Percentiles rank a stretch among this genome's conserved stretches.
Conservation (phyloP, 257 asterid genomes). For the Solanum microdontum region DNA sequence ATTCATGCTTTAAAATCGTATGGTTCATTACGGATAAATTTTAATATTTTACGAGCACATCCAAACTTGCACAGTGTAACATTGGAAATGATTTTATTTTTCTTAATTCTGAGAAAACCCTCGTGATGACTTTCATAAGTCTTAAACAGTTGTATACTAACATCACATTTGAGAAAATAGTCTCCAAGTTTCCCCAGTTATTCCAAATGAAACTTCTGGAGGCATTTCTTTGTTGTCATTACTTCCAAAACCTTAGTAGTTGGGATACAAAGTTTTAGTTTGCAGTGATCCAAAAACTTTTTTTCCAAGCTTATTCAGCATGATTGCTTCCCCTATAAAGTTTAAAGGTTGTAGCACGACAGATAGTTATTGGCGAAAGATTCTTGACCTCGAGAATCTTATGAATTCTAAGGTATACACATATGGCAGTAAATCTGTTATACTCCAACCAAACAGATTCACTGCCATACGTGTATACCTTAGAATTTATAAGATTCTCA, state of each 20-base stretch:
- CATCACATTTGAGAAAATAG: constrained; percentile 69
- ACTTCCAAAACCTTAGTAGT: constrained; percentile 41
- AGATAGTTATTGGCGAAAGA: not conserved
- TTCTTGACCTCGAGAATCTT: too few species aligned
- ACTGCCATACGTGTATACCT: not conserved
- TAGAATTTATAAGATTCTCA: not conserved
- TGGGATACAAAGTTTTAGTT: too few species aligned
- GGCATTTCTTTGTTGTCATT: constrained; percentile 62
- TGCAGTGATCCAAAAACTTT: not conserved
- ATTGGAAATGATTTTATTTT: constrained; percentile 40
- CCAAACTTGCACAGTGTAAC: constrained; percentile 61
- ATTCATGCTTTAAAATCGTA: too few species aligned
- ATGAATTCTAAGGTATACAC: not conserved
- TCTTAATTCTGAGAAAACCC: constrained; percentile 50
- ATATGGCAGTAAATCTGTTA: too few species aligned
- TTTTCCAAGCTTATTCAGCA: not conserved
- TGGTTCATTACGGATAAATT: not conserved
- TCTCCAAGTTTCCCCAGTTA: constrained; percentile 79
- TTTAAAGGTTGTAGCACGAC: not conserved
- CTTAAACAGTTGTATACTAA: constrained; percentile 54
- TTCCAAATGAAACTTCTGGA: constrained; percentile 55
- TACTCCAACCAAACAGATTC: not conserved
- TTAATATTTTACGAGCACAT: constrained; percentile 36
- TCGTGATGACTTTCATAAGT: constrained; percentile 46
- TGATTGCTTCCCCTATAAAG: not conserved